Evolutionary conservation across 345 rosid genomes (phyloP).

Genomic region (Bruguiera gymnorhiza): DNA sequence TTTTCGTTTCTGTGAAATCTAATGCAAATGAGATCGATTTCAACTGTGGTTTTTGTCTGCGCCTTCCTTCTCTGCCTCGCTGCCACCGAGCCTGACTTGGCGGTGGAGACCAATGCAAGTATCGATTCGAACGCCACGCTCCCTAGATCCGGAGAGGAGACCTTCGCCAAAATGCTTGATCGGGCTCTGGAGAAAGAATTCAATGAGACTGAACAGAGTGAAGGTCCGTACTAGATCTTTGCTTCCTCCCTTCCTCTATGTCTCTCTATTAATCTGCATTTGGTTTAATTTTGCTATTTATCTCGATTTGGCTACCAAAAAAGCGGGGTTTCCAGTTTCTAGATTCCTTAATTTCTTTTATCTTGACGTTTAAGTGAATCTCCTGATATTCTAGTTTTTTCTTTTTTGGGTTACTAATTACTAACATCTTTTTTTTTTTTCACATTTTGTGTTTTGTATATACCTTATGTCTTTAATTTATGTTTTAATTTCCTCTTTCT

Average conservation of each 20-base stretch:
- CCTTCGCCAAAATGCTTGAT: constrained; percentile 79
- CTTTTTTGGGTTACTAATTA: too few relatives aligned
- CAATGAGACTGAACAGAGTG: constrained; percentile 68
- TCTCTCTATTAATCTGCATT: constrained; percentile 12
- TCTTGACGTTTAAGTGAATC: not conserved
- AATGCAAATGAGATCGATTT: constrained; percentile 13
- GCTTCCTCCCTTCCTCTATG: too few relatives aligned
- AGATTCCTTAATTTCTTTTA: not conserved
- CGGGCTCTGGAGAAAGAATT: constrained; percentile 93
- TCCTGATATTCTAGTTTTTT: not conserved
- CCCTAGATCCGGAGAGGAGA: constrained; percentile 55
- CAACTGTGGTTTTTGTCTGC: not conserved
- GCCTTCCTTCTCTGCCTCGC: constrained; percentile 16
- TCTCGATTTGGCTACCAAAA: not conserved
- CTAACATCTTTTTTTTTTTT: too few relatives aligned
- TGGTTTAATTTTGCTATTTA: not conserved
- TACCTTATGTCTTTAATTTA: too few relatives aligned
- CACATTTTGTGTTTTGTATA: too few relatives aligned
- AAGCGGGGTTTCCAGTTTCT: not conserved
- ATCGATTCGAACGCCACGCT: constrained; percentile 34
- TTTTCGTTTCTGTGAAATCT: too few relatives aligned
- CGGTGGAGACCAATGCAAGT: constrained; percentile 18
- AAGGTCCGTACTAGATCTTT: constrained; percentile 39
- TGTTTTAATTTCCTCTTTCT: too few relatives aligned
- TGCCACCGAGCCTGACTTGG: constrained; percentile 23